Base-by-base conservation (phyloP, 805 yeast species). In the Cephaloascus fragrans region DNA sequence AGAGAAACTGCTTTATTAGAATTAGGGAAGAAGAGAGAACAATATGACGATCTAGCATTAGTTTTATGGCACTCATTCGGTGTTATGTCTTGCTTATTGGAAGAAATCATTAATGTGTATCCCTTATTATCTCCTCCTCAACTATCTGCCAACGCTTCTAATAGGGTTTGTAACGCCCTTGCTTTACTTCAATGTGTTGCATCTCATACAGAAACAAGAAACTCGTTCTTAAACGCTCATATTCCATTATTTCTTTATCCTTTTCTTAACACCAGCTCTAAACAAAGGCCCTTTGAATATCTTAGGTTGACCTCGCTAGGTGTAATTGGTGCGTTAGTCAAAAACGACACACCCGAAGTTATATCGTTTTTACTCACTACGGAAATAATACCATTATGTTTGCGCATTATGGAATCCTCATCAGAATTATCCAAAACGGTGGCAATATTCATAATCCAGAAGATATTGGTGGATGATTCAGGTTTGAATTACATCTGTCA, bases 181-280 rank as follows among this genome's bases (percentile, higher is more conserved):
- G 97, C 96, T 6, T 71, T 93, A 36, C 69, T 90, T 47, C 98
- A 90, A 61, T 93, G 98, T 62, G 96, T 90, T 33, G 98, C 98
- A 2, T 84, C 96, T 1, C 96, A 93, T 56, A 79, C 81, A 31
- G 95, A 87, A 46, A 93, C 97, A 0, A 77, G 96, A 55, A 79
- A 77, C 23, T 71, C 83, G 40, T 90, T 90, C 49, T 65, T 90
- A 44, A 80, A 77, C 57, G 96, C 97, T 2, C 95, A 93, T 52
- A 78, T 90, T 42, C 96, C 97, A 36, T 67, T 93, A 36, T 93
- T 88, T 50, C 67, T 90, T 41, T 93, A 93, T 61, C 98, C 98
- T 23, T 90, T 90, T 53, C 71, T 90, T 53, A 87, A 88, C 53
- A 89, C 97, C 3, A 84, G 84, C 46, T 85, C 95, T 29, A 83